Evolutionary conservation across 2,329 filamentous ascomycete species (phyloP).

Genomic region (Arthroderma uncinatum): DNA sequence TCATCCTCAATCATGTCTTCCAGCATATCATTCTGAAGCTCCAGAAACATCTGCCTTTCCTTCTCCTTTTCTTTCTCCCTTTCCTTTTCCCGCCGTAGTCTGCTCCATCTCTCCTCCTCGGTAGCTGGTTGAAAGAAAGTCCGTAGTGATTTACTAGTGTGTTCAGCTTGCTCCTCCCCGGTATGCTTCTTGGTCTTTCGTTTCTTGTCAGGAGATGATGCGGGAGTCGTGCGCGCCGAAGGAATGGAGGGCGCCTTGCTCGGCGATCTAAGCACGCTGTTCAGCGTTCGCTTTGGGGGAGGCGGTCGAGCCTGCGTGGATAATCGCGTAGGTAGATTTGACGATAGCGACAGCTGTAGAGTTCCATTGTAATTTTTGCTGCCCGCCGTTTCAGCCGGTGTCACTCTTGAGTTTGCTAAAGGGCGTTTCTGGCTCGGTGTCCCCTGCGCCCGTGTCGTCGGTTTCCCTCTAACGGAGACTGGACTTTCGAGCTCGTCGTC

Average conservation of each 20-base stretch:
- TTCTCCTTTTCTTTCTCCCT: constrained; percentile 13
- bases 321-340: not conserved
- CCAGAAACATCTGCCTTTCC: constrained; percentile 17
- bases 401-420: not conserved
- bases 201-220: constrained; percentile 26
- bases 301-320: not conserved
- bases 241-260: not conserved
- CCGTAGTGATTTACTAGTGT: constrained; percentile 28
- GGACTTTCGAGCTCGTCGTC: constrained; percentile 18
- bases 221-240: constrained; percentile 16
- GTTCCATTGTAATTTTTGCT: not conserved
- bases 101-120: constrained; percentile 30
- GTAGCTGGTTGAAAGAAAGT: constrained; percentile 33
- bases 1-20: constrained; percentile 23
- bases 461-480: not conserved
- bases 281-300: not conserved
- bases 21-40: constrained; percentile 30
- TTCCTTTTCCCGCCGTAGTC: constrained; percentile 8
- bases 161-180: constrained; percentile 13
- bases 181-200: constrained; percentile 8
- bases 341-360: not conserved
- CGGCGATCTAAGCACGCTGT: not conserved
- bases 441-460: not conserved
- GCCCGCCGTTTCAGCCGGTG: not conserved
- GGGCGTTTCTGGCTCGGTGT: not conserved